Base-by-base conservation (phyloP, 768 basidiomycete genomes). In the Tulasnella sp. region DNA sequence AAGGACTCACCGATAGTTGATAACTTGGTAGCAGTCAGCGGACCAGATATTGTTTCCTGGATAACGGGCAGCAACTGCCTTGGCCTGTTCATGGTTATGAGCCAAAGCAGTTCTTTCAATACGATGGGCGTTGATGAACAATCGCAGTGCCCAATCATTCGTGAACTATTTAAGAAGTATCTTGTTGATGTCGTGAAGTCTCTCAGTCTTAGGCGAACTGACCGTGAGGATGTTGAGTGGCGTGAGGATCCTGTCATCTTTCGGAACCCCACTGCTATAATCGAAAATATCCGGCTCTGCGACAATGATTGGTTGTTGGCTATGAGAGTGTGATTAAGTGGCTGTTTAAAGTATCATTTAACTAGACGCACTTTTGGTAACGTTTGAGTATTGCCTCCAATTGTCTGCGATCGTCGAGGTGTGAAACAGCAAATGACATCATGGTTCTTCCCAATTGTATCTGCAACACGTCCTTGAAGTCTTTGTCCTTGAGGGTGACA, bases 191-290 rank as follows among this genome's bases (percentile, higher is more conserved):
- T n/a, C n/a, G n/a, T n/a, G n/a, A n/a, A n/a, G n/a, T n/a, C n/a
- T n/a, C n/a, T n/a, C n/a, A n/a, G n/a, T n/a, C n/a, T n/a, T n/a
- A n/a, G n/a, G n/a, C n/a, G n/a, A n/a, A n/a, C n/a, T n/a, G 56
- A 90, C 93, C 24, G 83, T 78, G 6, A 96, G 72, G 15, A 81
- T 82, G 22, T 89, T 81, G 22, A 93, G 70, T 22, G 92, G 74
- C 5, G 92, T 96, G 3, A 77, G 67, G 45, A 80, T 72, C 19
- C 72, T 53, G 16, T 61, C 60, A 20, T 51, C 27, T 2, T 74
- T 72, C 9, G 83, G 81, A 60, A 93, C 89, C 24, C 90, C 90
- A 1, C 58, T 53, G 32, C 71, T 70, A 58, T 76, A 92, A 60
- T 95, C 87, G 62, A 95, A 96, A 34, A 85, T 57, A 59, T 92